Evolutionary conservation across 306 rosid species (phyloP).

Genomic region (Luffa acutangula): DNA sequence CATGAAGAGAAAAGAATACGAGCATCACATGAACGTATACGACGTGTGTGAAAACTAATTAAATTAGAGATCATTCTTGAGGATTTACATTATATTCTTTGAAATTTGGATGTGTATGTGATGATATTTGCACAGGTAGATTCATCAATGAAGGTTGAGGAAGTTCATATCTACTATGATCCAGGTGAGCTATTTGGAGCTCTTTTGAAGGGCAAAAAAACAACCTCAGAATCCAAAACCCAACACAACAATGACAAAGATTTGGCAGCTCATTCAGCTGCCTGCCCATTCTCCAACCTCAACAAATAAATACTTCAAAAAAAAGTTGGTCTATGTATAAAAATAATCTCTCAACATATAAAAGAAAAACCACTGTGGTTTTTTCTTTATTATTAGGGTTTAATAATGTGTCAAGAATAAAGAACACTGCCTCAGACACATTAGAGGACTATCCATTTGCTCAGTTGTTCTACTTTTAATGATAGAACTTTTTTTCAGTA

Average conservation of each 20-base stretch:
- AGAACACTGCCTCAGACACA: too few relatives aligned
- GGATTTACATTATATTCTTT: neutral
- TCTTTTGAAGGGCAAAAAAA: conserved; percentile 27
- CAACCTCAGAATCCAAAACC: neutral
- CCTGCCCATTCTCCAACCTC: conserved; percentile 19
- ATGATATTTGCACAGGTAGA: conserved; percentile 34
- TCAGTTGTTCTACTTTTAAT: too few relatives aligned
- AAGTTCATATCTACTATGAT: conserved; percentile 57
- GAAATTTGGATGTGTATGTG: neutral
- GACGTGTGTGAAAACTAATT: too few relatives aligned
- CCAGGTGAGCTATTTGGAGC: conserved; percentile 62
- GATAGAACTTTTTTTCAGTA: too few relatives aligned
- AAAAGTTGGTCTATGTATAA: too few relatives aligned
- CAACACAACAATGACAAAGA: neutral
- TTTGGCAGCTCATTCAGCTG: neutral
- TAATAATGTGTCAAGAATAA: neutral
- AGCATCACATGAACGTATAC: too few relatives aligned
- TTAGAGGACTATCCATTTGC: too few relatives aligned
- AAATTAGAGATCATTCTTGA: too few relatives aligned
- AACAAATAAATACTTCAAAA: neutral
- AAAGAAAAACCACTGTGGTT: too few relatives aligned
- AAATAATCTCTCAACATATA: too few relatives aligned
- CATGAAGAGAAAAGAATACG: too few relatives aligned
- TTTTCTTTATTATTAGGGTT: neutral
- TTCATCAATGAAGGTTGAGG: conserved; percentile 44